Conservation (phyloP, 2,329 filamentous ascomycete genomes). For the Fusarium marasasianum region DNA sequence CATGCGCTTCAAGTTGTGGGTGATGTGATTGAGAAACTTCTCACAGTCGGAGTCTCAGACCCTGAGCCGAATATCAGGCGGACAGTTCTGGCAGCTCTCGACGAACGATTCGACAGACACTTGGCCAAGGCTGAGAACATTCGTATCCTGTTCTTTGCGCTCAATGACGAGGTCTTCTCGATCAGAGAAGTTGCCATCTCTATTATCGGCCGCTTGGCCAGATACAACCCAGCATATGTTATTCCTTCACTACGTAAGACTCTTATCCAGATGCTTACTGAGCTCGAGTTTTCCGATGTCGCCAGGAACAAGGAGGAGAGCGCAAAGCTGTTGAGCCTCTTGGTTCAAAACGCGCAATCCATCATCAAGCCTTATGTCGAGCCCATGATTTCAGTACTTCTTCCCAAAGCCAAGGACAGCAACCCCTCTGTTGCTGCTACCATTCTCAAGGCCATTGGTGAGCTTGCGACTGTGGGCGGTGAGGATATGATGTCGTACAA, state of each 20-base stretch:
- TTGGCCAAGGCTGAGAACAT: slow-evolving; percentile 98
- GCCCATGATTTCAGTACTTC: slow-evolving; percentile 92
- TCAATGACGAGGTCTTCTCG: slow-evolving; percentile 93
- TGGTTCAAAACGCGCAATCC: slow-evolving; percentile 91
- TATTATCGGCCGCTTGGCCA: slow-evolving; percentile 92
- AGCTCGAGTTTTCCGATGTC: slow-evolving; percentile 95
- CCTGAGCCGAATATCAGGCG: slow-evolving; percentile 87
- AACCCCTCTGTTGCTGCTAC: slow-evolving; percentile 92
- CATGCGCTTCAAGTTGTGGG: slow-evolving; percentile 97
- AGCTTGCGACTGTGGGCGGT: slow-evolving; percentile 91
- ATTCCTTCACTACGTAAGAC: slow-evolving; percentile 95
- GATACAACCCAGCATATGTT: slow-evolving; percentile 94
- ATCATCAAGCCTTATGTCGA: slow-evolving; percentile 97
- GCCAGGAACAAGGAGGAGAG: slow-evolving; percentile 96
- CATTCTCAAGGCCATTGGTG: slow-evolving; percentile 93
- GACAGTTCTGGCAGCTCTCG: slow-evolving; percentile 88
- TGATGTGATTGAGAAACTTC: slow-evolving; percentile 95
- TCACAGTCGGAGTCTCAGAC: slow-evolving; percentile 95
- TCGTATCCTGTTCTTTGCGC: slow-evolving; percentile 93
- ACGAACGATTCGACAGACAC: slow-evolving; percentile 93
- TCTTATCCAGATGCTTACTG: slow-evolving; percentile 93
- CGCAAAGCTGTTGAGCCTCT: slow-evolving; percentile 88
- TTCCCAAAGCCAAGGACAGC: slow-evolving; percentile 88
- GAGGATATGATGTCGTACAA: slow-evolving; percentile 95
- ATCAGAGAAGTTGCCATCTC: slow-evolving; percentile 95